These are phyloP conservation scores for Priceomyces medius DNA, from an alignment of 805 yeast genomes.

Conservation along the genomic window DNA sequence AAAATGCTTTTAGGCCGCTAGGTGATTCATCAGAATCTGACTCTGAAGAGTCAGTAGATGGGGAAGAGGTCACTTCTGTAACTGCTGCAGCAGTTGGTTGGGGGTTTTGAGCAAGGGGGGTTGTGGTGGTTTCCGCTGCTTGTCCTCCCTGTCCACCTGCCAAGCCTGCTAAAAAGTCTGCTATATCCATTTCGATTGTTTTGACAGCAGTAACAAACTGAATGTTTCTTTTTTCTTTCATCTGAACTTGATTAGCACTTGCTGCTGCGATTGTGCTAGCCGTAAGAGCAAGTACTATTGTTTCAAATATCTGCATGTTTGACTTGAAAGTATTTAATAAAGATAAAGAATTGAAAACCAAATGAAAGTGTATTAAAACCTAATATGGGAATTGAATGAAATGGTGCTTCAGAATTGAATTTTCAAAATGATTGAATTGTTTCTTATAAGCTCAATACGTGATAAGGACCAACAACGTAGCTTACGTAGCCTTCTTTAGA, in stretches of 20 bases:
- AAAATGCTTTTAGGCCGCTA: background rate
- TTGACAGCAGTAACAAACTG: conserved; percentile 9
- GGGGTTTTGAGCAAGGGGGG: no score
- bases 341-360: background rate
- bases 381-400: background rate
- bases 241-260: background rate
- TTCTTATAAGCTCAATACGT: background rate
- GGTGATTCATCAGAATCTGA: conserved; percentile 2
- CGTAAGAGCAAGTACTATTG: background rate
- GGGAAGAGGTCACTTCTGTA: conserved; percentile 26
- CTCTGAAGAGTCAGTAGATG: conserved; percentile 11
- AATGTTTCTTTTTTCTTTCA: conserved; percentile 6
- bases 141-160: background rate
- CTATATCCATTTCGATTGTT: conserved; percentile 11
- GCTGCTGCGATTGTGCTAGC: background rate
- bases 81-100: conserved; percentile 8
- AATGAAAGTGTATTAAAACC: background rate
- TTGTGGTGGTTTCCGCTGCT: conserved; percentile 5
- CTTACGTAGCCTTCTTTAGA: background rate
- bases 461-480: background rate
- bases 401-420: background rate
- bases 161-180: conserved; percentile 8
- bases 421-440: background rate
- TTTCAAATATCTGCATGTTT: background rate
- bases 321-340: background rate